phyloP scores from a whole-genome alignment of 73 alveolate species.

The Uronychia binucleata region DNA sequence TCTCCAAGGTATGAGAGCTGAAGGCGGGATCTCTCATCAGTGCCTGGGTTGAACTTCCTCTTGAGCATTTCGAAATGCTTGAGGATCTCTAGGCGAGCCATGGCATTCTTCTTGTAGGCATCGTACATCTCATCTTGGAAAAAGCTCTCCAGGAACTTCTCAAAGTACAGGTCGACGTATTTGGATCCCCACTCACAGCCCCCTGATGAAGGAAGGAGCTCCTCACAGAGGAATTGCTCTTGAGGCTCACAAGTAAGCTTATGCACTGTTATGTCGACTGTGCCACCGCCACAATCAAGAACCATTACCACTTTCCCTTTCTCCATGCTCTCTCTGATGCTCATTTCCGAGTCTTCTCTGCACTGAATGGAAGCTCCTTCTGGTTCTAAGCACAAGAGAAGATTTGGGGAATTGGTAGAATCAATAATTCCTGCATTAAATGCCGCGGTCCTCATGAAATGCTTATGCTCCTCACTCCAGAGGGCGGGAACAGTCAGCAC shows the following conservation, averaged over 20 bases:
- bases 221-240: conserved; percentile 95
- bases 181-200: conserved; percentile 99
- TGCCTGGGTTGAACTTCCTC: conserved; percentile 93
- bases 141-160: conserved; percentile 87
- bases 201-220: conserved; percentile 92
- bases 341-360: conserved; percentile 94
- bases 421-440: conserved; percentile 95
- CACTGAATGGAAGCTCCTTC: conserved; percentile 98
- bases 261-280: conserved; percentile 95
- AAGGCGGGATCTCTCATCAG: conserved; percentile 92
- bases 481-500: conserved; percentile 98
- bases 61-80: conserved; percentile 97
- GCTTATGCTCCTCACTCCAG: conserved; percentile 96
- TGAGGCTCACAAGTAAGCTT: conserved; percentile 91
- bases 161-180: conserved; percentile 95
- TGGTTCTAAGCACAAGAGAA: conserved; percentile 94
- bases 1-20: conserved; percentile 96
- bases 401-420: conserved; percentile 84
- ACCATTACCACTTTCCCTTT: conserved; percentile 92
- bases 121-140: conserved; percentile 85
- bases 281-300: conserved; percentile 98
- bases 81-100: conserved; percentile 93
- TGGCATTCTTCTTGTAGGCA: conserved; percentile 83
- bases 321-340: conserved; percentile 78
- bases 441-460: conserved; percentile 95